Evolutionary conservation across 768 basidiomycete genomes (phyloP).

Genomic region (Suillus cothurnatus): DNA sequence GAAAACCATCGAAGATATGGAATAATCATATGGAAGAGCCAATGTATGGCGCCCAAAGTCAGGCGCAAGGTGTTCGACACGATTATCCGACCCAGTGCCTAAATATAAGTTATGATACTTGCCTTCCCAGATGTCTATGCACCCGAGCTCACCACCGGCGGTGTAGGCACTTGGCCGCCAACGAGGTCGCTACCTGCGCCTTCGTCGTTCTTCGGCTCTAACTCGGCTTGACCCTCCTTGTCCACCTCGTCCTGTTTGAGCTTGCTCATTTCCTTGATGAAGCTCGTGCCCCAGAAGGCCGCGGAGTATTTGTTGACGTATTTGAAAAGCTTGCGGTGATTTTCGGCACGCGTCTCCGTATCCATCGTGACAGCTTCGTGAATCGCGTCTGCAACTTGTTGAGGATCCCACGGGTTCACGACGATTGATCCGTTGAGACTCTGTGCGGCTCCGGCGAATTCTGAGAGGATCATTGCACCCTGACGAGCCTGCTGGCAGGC

Average conservation of each 20-base stretch:
- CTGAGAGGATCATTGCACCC: conserved; percentile 97
- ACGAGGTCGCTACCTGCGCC: conserved; percentile 41
- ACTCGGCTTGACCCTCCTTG: conserved; percentile 37
- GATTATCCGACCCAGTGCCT: conserved; percentile 27
- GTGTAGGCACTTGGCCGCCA: conserved; percentile 38
- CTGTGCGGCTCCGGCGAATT: conserved; percentile 98
- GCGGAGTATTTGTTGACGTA: conserved; percentile 96
- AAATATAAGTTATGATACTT: conserved; percentile 32
- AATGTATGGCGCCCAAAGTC: conserved; percentile 30
- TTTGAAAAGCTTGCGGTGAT: conserved; percentile 94
- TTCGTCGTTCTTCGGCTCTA: conserved; percentile 37
- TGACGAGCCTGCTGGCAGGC: conserved; percentile 92
- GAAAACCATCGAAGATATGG: conserved; percentile 36
- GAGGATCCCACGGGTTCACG: conserved; percentile 99
- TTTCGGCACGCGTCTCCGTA: conserved; percentile 78
- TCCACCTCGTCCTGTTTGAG: conserved; percentile 46
- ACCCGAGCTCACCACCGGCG: conserved; percentile 37
- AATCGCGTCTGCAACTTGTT: conserved; percentile 97
- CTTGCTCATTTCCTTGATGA: conserved; percentile 81
- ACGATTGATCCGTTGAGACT: conserved; percentile 94
- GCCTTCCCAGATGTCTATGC: conserved; percentile 31
- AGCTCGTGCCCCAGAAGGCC: conserved; percentile 89
- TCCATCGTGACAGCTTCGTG: conserved; percentile 93
- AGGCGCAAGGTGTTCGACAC: conserved; percentile 25
- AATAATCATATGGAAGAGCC: conserved; percentile 42